Base-by-base conservation (phyloP, 2,329 filamentous ascomycete species). In the Emergomyces pasteurianus region DNA sequence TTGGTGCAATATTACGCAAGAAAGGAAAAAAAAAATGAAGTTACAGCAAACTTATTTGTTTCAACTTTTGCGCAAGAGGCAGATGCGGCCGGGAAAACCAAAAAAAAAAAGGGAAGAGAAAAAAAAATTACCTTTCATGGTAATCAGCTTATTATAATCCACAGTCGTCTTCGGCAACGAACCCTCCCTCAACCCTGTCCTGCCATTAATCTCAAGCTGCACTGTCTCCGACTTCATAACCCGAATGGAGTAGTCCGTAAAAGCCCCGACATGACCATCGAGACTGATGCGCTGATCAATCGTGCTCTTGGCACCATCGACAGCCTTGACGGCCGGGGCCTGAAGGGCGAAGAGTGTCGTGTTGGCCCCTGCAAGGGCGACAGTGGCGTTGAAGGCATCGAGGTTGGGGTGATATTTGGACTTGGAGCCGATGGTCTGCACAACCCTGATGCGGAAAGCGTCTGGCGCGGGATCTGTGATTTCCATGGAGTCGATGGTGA, bases 61-160 rank as follows among this genome's bases (percentile, higher is more conserved):
- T n/a, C n/a, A n/a, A n/a, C n/a, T n/a, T n/a, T n/a, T n/a, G n/a
- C n/a, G n/a, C n/a, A n/a, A n/a, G n/a, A n/a, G n/a, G n/a, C n/a
- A n/a, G n/a, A n/a, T n/a, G n/a, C n/a, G n/a, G n/a, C n/a, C n/a
- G n/a, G 1, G 31, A n/a, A 53, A 36, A 53, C 7, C 3, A n/a
- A 47, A 23, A 21, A 23, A n/a, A 54, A 38, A 12, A 43, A 26
- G 6, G 28, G 21, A 14, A 23, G 38, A 7, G 8, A 9, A n/a
- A 3, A 10, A 26, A 54, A 31, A 65, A 69, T 28, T 67, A 83
- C 83, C 82, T 67, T 80, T 82, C 75, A 84, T 79, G n/a, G 74
- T 77, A n/a, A 80, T 73, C 1, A 77, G 76, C 66, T 84, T 79
- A 69, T 85, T 78, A 68, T 83, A 86, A 47, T 80, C 72, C 26